Evolutionary conservation across 257 asterid species (phyloP).

Genomic region (Capsicum chinense): DNA sequence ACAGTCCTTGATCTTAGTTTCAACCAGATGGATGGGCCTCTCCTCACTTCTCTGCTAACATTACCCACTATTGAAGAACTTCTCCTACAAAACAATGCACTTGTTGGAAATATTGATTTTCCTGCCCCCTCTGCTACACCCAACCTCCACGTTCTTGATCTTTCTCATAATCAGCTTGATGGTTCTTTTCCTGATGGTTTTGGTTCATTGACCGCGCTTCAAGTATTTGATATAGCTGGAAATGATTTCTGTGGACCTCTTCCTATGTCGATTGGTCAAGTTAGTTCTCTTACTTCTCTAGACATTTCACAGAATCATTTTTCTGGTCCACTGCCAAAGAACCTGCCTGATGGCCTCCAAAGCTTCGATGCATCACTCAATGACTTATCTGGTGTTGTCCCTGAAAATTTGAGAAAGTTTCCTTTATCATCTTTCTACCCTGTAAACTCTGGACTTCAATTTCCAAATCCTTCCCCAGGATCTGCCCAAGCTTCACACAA

Average conservation of each 20-base stretch:
- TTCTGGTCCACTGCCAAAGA: conserved; percentile 71
- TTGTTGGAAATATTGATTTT: conserved; percentile 65
- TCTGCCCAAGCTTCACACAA: conserved; percentile 47
- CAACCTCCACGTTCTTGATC: conserved; percentile 65
- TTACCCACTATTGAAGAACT: conserved; percentile 75
- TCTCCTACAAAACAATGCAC: conserved; percentile 67
- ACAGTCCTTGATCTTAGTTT: conserved; percentile 79
- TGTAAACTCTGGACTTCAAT: conserved; percentile 71
- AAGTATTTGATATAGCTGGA: conserved; percentile 62
- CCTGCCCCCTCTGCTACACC: conserved; percentile 47
- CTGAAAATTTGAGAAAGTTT: conserved; percentile 82
- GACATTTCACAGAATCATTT: conserved; percentile 76
- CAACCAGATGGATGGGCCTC: conserved; percentile 77
- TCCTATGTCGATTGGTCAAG: conserved; percentile 59
- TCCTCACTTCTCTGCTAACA: conserved; percentile 59
- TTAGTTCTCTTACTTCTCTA: conserved; percentile 52
- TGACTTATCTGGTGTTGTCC: conserved; percentile 87
- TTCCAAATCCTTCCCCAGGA: conserved; percentile 80
- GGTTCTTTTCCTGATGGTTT: conserved; percentile 70
- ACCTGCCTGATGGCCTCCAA: conserved; percentile 63
- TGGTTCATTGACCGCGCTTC: conserved; percentile 64
- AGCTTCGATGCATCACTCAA: conserved; percentile 84
- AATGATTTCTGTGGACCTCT: conserved; percentile 78
- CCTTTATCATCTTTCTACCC: conserved; percentile 88
- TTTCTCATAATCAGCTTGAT: conserved; percentile 64